Percentiles rank a stretch among this genome's conserved stretches.
Conservation (phyloP, 2,329 filamentous ascomycete genomes). For the Trichoderma sp. region DNA sequence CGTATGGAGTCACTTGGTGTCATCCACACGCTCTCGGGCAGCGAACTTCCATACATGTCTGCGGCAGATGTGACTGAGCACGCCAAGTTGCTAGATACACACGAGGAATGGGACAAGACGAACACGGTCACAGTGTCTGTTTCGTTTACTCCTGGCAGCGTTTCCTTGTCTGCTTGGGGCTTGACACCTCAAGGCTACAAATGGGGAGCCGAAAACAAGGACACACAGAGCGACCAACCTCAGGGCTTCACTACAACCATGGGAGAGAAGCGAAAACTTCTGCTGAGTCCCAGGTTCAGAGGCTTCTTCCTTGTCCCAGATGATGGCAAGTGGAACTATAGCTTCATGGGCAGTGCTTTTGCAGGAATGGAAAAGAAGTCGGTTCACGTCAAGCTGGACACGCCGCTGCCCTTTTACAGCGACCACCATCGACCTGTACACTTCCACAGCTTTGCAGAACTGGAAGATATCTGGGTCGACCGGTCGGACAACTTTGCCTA, state of each 20-base stretch:
- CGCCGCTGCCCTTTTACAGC: slow-evolving; percentile 86
- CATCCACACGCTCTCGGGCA: slow-evolving; percentile 93
- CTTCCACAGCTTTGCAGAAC: slow-evolving; percentile 95
- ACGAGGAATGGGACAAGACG: slow-evolving; percentile 67
- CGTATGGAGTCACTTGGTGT: slow-evolving; percentile 87
- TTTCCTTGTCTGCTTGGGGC: slow-evolving; percentile 91
- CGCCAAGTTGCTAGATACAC: slow-evolving; percentile 81
- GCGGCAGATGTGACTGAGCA: slow-evolving; percentile 94
- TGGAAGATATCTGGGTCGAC: slow-evolving; percentile 97
- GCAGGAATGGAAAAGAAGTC: slow-evolving; percentile 86
- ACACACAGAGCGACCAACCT: slow-evolving; percentile 87
- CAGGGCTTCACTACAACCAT: slow-evolving; percentile 89
- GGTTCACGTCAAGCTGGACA: slow-evolving; percentile 91
- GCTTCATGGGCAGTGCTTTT: slow-evolving; percentile 93
- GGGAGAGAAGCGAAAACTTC: slow-evolving; percentile 91
- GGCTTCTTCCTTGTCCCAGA: slow-evolving; percentile 97
- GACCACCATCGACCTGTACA: slow-evolving; percentile 89
- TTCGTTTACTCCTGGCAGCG: slow-evolving; percentile 93
- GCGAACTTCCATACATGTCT: slow-evolving; percentile 95
- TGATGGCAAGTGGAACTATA: slow-evolving; percentile 92
- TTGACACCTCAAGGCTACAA: slow-evolving; percentile 91
- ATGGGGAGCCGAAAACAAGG: slow-evolving; percentile 96
- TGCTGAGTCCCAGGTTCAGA: slow-evolving; percentile 89
- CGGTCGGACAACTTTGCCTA: slow-evolving; percentile 90
- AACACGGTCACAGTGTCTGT: slow-evolving; percentile 95